Evolutionary conservation across 441 rosid species (phyloP).

Genomic region (Theobroma grandiflorum): DNA sequence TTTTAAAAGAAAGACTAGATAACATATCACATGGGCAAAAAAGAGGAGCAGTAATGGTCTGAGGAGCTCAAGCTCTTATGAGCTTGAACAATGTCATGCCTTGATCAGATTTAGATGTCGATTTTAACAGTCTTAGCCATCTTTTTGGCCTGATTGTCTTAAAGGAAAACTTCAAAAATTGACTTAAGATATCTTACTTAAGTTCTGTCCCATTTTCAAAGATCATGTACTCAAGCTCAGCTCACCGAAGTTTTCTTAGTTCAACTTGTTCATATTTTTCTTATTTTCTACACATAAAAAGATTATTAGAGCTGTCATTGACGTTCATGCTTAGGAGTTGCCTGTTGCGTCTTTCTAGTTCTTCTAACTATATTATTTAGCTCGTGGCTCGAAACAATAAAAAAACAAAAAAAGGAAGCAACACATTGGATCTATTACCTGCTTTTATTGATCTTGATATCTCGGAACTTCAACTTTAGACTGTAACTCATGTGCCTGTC

Average conservation of each 20-base stretch:
- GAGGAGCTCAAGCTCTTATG: neutral
- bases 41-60: neutral
- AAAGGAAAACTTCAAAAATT: too few species aligned
- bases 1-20: neutral
- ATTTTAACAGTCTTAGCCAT: neutral
- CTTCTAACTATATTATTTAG: neutral
- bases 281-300: neutral
- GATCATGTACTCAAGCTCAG: neutral
- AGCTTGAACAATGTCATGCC: neutral
- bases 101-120: neutral
- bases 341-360: neutral
- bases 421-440: too few species aligned
- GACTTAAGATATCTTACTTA: too few species aligned
- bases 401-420: too few species aligned
- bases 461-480: too few species aligned
- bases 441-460: too few species aligned
- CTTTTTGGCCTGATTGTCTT: neutral
- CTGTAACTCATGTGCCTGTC: too few species aligned
- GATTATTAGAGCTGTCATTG: neutral
- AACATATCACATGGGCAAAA: neutral
- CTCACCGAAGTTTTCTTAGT: neutral
- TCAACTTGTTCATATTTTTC: neutral
- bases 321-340: neutral
- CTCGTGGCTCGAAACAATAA: neutral
- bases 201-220: neutral